A percentile compares a stretch with the other conserved stretches of the same genome.
Conservation (phyloP, 345 rosid species). For the Anacardium occidentale region DNA sequence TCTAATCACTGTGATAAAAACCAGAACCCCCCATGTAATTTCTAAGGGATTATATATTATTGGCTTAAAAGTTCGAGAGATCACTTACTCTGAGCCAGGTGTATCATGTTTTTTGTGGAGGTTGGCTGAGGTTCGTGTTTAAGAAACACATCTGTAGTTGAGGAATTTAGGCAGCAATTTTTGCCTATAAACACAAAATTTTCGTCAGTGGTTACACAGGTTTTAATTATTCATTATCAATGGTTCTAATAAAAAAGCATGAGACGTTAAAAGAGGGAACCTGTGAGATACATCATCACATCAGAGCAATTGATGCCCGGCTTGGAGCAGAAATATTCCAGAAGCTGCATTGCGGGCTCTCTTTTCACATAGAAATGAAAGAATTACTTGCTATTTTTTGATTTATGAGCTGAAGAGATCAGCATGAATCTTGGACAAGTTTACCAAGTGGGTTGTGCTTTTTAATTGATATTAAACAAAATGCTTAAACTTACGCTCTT, state of each 20-base stretch:
- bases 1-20: conserved; percentile 37
- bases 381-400: background rate
- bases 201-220: too few species aligned
- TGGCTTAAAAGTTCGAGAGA: background rate
- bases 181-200: conserved; percentile 28
- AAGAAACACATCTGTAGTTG: conserved; percentile 30
- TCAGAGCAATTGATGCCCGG: conserved; percentile 42
- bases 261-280: conserved; percentile 12
- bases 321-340: conserved; percentile 27
- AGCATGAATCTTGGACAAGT: too few species aligned
- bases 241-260: background rate
- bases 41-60: background rate
- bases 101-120: conserved; percentile 56
- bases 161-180: conserved; percentile 57
- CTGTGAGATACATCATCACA: conserved; percentile 44
- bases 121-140: conserved; percentile 56
- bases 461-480: background rate
- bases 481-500: conserved; percentile 32
- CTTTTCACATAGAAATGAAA: conserved; percentile 25
- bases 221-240: background rate
- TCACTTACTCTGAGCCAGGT: conserved; percentile 52
- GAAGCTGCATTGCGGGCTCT: conserved; percentile 27
- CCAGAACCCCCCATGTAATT: background rate
- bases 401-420: too few species aligned
- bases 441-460: too few species aligned